Evolutionary conservation across 768 basidiomycete species (phyloP), one percentile per base, ranked within the genome.

Genomic region (Brasilioporus rufonigricans): DNA sequence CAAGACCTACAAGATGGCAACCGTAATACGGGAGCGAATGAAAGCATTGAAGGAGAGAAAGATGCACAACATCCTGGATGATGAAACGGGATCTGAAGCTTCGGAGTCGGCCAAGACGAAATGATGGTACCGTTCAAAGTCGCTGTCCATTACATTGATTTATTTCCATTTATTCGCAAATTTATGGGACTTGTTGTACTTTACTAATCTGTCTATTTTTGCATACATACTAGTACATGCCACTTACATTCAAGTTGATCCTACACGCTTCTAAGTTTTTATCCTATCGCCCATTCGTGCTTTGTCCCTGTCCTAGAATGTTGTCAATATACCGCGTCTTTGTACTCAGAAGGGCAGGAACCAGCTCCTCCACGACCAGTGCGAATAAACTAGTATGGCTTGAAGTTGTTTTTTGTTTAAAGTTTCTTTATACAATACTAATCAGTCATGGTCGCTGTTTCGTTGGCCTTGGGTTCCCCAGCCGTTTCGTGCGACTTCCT

Each of bases 1-100:
- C 47, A 56, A 62, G 58, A 69, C 72, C 1, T 65, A 71, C 57
- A 59, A 41, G 13, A 69, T 71, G 71, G 3, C 69, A 3, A 64
- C 57, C 12, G 58, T 61, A 14, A 48, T 73, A 31, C 61, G 72
- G 8, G 57, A 66, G 2, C 68, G 59, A 29, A 70, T 70, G 69
- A 56, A 54, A 14, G 63, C 52, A 5, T 55, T 71, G 29, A 52
- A 55, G 8, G 44, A 54, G 6, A 58, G 60, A 11, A 57, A 26
- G 48, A 50, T 69, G 14, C 50, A 21, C 36, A 69, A 68, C 39
- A 45, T 53, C 23, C 33, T 68, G 43, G 62, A 62, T 3, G 55
- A 63, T 12, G 64, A 52, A 8, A 23, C 44, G 0, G 26, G 16
- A 14, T 31, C 48, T n/a, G 39, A 18, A 12, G 0, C 44, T 1